Base-by-base conservation (phyloP, 106 monocot species). In the Phalaenopsis equestris region DNA sequence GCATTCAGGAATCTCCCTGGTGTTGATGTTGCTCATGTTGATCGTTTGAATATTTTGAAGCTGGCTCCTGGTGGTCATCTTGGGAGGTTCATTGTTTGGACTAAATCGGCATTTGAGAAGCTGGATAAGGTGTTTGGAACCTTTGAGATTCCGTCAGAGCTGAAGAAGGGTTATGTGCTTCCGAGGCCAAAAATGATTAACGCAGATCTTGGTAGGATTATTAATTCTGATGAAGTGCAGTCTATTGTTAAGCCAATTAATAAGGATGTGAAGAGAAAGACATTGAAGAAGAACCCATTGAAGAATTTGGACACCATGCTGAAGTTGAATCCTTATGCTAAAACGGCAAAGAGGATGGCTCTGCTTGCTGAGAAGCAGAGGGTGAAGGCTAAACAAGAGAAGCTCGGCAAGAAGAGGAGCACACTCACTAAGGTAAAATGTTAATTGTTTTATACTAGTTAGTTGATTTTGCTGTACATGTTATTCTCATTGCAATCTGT, bases 1-100 rank as follows among this genome's bases (percentile, higher is more conserved):
- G 95, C 95, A 2, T 95, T 95, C 85, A 87, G 95, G 42, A 95
- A 95, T 76, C 83, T 95, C 30, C 92, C 95, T 3, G 96, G 95
- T 6, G 93, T 96, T 17, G 95, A 96, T 19, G 78, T 93, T 7
- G 86, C 84, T 6, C 89, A 96, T 37, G 96, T 93, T 2, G 93
- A 93, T 47, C 87, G 96, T 21, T 89, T 96, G 16, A 93, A 95
- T 78, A 77, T 95, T 8, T 83, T 91, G 18, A 90, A 94, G 81
- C 87, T 94, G 3, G 94, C 91, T 1, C 96, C 96, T 7, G 93
- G 90, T 23, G 93, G 93, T 6, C 93, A 90, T 80, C 75, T 93
- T 14, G 93, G 90, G 19, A 67, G 93, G 55, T 90, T 93, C 82
- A 86, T 96, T 65, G 74, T 96, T 56, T 96, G 95, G 95, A 93